These are phyloP conservation scores for Sophora flavescens DNA, from an alignment of 306 rosid genomes.

Conservation along the genomic window DNA sequence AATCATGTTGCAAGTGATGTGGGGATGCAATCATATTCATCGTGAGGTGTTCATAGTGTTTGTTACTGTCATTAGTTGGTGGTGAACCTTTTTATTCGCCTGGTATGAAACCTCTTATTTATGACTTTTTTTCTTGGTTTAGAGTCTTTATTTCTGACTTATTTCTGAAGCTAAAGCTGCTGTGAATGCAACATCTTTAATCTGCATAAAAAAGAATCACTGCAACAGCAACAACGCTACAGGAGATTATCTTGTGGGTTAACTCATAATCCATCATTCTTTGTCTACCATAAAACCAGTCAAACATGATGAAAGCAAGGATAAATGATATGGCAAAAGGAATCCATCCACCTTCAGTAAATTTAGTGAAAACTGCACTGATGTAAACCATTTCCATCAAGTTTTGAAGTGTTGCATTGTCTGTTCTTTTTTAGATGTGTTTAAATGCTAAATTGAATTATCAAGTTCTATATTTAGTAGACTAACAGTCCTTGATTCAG, in stretches of 20 bases:
- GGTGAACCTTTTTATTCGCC: conserved; percentile 54
- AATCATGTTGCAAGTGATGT: conserved; percentile 64
- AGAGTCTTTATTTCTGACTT: too few species aligned
- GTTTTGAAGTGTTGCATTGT: too few species aligned
- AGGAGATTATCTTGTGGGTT: conserved; percentile 63
- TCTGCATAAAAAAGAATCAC: too few species aligned
- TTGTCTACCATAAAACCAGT: conserved; percentile 86
- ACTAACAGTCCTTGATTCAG: too few species aligned
- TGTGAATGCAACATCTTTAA: too few species aligned
- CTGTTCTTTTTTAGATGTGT: too few species aligned
- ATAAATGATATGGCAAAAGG: conserved; percentile 80
- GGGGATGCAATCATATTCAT: conserved; percentile 73
- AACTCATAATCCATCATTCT: conserved; percentile 71
- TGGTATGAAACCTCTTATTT: conserved; percentile 56
- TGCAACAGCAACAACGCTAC: too few species aligned
- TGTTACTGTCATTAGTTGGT: conserved; percentile 50
- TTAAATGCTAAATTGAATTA: too few species aligned
- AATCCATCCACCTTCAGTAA: conserved; percentile 92
- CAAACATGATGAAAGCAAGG: conserved; percentile 83
- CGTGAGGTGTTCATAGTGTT: conserved; percentile 53
- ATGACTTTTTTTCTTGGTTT: too few species aligned
- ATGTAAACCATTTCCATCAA: conserved; percentile 79
- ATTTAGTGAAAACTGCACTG: conserved; percentile 80
- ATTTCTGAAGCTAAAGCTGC: too few species aligned
- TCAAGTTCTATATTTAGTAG: too few species aligned